Conservation (phyloP, 352 stramenopile species). For the Phytopythium oedochilum region DNA sequence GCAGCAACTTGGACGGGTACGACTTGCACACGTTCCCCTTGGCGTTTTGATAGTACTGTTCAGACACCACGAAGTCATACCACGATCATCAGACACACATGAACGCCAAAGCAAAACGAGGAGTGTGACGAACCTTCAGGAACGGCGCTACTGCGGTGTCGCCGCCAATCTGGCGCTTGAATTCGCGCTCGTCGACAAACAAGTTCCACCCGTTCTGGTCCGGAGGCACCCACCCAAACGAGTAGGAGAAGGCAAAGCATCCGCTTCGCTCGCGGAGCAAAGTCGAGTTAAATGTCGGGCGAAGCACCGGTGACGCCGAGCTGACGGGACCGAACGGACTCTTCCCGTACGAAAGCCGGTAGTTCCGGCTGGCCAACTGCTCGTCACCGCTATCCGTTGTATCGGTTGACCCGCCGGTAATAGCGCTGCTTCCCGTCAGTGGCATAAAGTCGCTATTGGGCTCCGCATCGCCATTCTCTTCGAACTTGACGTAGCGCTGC, state of each 20-base stretch:
- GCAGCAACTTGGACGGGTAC: slow-evolving; percentile 78
- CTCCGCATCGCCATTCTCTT: slow-evolving; percentile 3
- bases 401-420: background rate
- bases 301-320: slow-evolving; percentile 36
- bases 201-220: slow-evolving; percentile 75
- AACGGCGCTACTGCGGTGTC: slow-evolving; percentile 59
- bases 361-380: background rate
- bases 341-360: slow-evolving; percentile 8
- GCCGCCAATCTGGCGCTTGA: slow-evolving; percentile 69
- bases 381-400: background rate
- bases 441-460: background rate
- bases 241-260: slow-evolving; percentile 69
- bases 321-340: slow-evolving; percentile 19
- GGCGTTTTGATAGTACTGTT: slow-evolving; percentile 74
- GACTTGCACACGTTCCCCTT: slow-evolving; percentile 76
- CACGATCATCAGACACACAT: background rate
- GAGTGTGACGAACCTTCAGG: slow-evolving; percentile 39
- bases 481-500: slow-evolving; percentile 44
- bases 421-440: slow-evolving; percentile 5
- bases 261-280: slow-evolving; percentile 47
- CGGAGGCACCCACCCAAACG: slow-evolving; percentile 22
- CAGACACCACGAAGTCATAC: background rate
- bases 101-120: background rate
- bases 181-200: slow-evolving; percentile 69
- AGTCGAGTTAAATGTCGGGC: slow-evolving; percentile 20